Base-by-base conservation (phyloP, 2,329 filamentous ascomycete genomes). In the Dendryphion nanum region DNA sequence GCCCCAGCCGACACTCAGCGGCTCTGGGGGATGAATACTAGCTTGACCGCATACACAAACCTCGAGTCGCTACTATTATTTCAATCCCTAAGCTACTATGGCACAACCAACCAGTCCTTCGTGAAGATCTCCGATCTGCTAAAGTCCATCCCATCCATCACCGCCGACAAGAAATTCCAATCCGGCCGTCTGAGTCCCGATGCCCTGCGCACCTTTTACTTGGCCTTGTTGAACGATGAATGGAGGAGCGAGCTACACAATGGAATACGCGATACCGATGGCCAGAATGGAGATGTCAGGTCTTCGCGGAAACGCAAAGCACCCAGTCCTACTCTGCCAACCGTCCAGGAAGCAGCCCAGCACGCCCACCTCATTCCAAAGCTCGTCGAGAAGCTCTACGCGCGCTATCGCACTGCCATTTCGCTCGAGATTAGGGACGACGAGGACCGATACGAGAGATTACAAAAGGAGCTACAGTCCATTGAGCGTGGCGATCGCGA, bases 1-100 rank as follows among this genome's bases (percentile, higher is more conserved):
- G 51, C 51, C 50, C 50, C 45, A 24, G 38, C 42, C 48, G 44
- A 44, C 42, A 32, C 26, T 34, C 40, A 46, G 30, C 43, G 42
- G 40, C 45, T 37, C 41, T 48, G 59, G 58, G 74, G 72, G 64
- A 81, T 81, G 77, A 76, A 72, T 72, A 70, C 73, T 70, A 72
- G 73, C 65, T 61, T 74, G 67, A 76, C 80, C 61, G 74, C 76
- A 58, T 90, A 93, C 70, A 91, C 88, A 61, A 80, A 84, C 53
- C 85, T 94, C 73, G 89, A 95, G 77, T 86, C 84, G 60, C 77
- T 94, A 45, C 79, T 93, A 51, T 78, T 95, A 58, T 91, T 93
- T 71, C 87, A 91, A 69, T 84, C 83, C 44, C 77, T 94, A 48
- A 77, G 82, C 51, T 73, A 74, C 51, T 76, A 86, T 66, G 85